These are phyloP conservation scores for Aspergillus puulaauensis DNA, from an alignment of 2,329 filamentous ascomycete genomes.

Conservation along the genomic window DNA sequence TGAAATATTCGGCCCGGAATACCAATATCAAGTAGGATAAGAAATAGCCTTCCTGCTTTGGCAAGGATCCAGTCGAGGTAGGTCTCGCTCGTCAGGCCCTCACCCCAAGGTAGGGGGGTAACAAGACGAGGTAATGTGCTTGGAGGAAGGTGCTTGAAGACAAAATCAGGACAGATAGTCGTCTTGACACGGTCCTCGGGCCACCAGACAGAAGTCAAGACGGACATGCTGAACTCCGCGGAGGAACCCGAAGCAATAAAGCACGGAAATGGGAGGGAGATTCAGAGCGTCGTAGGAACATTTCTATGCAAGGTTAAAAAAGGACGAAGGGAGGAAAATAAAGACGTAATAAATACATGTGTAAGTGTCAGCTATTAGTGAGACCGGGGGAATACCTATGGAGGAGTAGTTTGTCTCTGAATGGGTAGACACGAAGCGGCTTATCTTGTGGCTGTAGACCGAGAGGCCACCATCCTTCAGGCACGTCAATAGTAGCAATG, in stretches of 20 bases:
- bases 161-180: constrained; percentile 42
- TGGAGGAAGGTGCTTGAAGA: constrained; percentile 37
- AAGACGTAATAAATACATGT: constrained; percentile 2
- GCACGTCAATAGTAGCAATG: constrained; percentile 5
- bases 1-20: constrained; percentile 64
- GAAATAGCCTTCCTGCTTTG: constrained; percentile 57
- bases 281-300: background rate
- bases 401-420: background rate
- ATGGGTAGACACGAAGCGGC: background rate
- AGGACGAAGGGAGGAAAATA: background rate
- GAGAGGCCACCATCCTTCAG: background rate
- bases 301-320: constrained; percentile 1
- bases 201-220: constrained; percentile 43
- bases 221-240: constrained; percentile 23
- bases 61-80: constrained; percentile 66
- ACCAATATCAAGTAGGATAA: constrained; percentile 59
- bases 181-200: constrained; percentile 46
- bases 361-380: background rate
- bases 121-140: constrained; percentile 39
- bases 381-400: constrained; percentile 1
- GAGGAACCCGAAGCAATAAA: constrained; percentile 2
- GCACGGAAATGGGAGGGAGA: background rate
- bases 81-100: constrained; percentile 47
- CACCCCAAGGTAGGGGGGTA: constrained; percentile 42
- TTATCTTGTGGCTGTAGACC: background rate